These are phyloP conservation scores for Onygenales sp. DNA, from an alignment of 2,329 filamentous ascomycete genomes.

Conservation along the genomic window DNA sequence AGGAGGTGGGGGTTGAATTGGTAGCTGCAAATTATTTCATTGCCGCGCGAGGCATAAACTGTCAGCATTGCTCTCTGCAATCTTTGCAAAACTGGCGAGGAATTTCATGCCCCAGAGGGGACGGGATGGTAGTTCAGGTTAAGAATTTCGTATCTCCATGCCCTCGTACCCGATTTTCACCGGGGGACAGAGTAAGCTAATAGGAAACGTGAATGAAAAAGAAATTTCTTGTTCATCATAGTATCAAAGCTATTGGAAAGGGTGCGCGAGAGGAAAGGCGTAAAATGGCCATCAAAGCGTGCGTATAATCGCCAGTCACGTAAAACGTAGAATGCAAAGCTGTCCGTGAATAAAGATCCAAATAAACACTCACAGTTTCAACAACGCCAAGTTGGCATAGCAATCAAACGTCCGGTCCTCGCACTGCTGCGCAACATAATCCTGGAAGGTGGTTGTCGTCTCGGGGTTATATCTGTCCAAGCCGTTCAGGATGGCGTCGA, in stretches of 20 bases:
- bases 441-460: slow-evolving; percentile 85
- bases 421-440: slow-evolving; percentile 90
- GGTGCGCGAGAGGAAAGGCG: neutral
- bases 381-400: slow-evolving; percentile 89
- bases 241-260: slow-evolving; percentile 2
- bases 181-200: slow-evolving; percentile 48
- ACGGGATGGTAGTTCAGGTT: slow-evolving; percentile 3
- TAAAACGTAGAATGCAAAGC: slow-evolving; percentile 9
- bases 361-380: slow-evolving; percentile 70
- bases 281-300: neutral
- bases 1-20: slow-evolving; percentile 99
- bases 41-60: neutral
- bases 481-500: slow-evolving; percentile 88
- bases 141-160: slow-evolving; percentile 4
- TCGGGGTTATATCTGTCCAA: slow-evolving; percentile 98
- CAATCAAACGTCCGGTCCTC: slow-evolving; percentile 89
- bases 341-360: neutral
- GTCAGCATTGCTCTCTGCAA: neutral
- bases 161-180: slow-evolving; percentile 54
- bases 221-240: slow-evolving; percentile 60
- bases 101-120: neutral
- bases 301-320: slow-evolving; percentile 6
- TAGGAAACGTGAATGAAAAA: slow-evolving; percentile 79
- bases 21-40: slow-evolving; percentile 54
- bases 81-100: neutral